Evolutionary conservation across 345 rosid species (phyloP).

Genomic region (Salix suchowensis): DNA sequence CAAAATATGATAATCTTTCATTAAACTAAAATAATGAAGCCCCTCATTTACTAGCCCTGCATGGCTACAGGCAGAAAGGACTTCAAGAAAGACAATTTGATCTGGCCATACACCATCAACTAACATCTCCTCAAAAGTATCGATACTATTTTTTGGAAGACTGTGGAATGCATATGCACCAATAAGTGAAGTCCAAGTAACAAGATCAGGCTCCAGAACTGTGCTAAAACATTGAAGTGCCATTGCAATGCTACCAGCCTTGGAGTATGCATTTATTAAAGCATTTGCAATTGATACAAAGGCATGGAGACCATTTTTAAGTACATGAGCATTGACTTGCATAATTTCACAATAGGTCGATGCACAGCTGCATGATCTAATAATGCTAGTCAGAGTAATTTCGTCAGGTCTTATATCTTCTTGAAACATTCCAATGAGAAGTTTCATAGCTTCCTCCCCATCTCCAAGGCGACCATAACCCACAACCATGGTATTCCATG

Average conservation of each 20-base stretch:
- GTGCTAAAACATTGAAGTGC: constrained; percentile 49
- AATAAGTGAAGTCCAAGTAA: constrained; percentile 63
- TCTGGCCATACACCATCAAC: constrained; percentile 50
- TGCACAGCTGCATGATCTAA: constrained; percentile 48
- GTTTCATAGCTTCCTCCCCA: constrained; percentile 49
- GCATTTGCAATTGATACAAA: constrained; percentile 50
- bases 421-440: constrained; percentile 39
- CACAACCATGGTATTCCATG: constrained; percentile 68
- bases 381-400: constrained; percentile 50
- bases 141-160: constrained; percentile 41
- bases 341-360: constrained; percentile 39
- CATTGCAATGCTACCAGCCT: constrained; percentile 42
- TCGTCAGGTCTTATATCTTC: constrained; percentile 50
- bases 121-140: constrained; percentile 44
- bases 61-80: constrained; percentile 68
- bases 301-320: constrained; percentile 39
- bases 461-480: constrained; percentile 51
- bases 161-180: constrained; percentile 61
- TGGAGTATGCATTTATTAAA: constrained; percentile 52
- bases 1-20: constrained; percentile 41
- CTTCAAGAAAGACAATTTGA: constrained; percentile 47
- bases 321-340: constrained; percentile 45
- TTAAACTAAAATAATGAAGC: constrained; percentile 47
- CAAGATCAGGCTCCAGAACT: constrained; percentile 44
- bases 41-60: constrained; percentile 62